A percentile compares a stretch with the other conserved stretches of the same genome.
Evolutionary conservation across 768 basidiomycete genomes (phyloP).

Genomic region (Trametes meyenii): DNA sequence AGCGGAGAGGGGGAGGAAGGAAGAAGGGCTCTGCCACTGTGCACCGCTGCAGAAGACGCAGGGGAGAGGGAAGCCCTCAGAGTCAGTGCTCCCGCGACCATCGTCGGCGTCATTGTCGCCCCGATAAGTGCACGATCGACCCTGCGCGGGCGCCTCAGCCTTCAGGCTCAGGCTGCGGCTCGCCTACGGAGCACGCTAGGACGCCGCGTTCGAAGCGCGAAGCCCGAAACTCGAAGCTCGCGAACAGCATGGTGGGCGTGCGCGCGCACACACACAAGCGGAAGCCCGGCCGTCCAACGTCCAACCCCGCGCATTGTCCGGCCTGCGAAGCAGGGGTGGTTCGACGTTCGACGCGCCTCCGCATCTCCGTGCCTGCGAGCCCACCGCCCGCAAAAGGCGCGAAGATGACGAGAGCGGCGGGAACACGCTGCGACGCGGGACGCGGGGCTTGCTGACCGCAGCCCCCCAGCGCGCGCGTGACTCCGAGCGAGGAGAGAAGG

Average conservation of each 20-base stretch:
- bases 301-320: no score
- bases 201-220: background rate
- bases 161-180: no score
- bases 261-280: no score
- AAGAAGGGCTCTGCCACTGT: no score
- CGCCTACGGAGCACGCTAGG: no score
- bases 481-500: background rate
- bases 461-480: background rate
- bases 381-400: background rate
- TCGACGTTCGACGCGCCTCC: no score
- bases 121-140: background rate
- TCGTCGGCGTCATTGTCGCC: slow-evolving; percentile 1
- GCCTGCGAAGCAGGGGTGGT: no score
- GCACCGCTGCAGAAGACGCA: no score
- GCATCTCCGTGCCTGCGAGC: background rate
- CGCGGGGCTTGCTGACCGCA: slow-evolving; percentile 1
- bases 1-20: no score
- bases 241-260: background rate
- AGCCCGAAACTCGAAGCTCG: no score
- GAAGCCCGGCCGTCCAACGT: no score
- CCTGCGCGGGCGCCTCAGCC: background rate
- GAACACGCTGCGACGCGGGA: no score
- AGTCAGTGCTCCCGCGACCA: slow-evolving; percentile 10
- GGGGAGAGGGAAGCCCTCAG: background rate
- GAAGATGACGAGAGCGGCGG: background rate